Percentiles rank a stretch among this genome's conserved stretches.
Evolutionary conservation across 2,329 filamentous ascomycete genomes (phyloP).

Genomic region (Alternaria arbusti): DNA sequence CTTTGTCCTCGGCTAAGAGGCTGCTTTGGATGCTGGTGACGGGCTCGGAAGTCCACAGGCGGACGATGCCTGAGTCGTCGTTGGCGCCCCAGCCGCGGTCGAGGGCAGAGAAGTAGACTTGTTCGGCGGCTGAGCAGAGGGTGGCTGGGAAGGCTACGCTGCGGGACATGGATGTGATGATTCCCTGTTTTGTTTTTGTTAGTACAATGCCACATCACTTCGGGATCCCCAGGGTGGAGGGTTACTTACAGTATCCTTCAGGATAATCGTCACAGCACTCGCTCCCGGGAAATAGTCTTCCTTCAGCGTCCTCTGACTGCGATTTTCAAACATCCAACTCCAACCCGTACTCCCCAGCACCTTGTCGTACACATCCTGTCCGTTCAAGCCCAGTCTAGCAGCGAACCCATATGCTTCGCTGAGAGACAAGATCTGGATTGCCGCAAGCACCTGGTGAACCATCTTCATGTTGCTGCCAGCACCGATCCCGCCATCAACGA

Average conservation of each 20-base stretch:
- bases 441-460: conserved; percentile 64
- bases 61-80: conserved; percentile 64
- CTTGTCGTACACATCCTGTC: conserved; percentile 56
- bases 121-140: conserved; percentile 68
- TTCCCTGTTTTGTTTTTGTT: conserved; percentile 51
- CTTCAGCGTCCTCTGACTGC: conserved; percentile 60
- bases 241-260: conserved; percentile 52
- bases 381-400: conserved; percentile 60
- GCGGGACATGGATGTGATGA: conserved; percentile 71
- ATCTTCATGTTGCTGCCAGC: conserved; percentile 64
- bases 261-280: conserved; percentile 55
- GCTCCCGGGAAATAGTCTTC: conserved; percentile 57
- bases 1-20: conserved; percentile 33
- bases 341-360: conserved; percentile 55
- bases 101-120: conserved; percentile 67
- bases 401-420: conserved; percentile 65
- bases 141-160: conserved; percentile 64
- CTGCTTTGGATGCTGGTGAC: conserved; percentile 41
- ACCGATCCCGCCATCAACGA: conserved; percentile 59
- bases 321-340: conserved; percentile 64
- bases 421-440: conserved; percentile 63
- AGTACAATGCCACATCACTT: neutral
- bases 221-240: neutral
- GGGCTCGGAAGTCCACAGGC: conserved; percentile 56
- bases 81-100: conserved; percentile 62